Evolutionary conservation across 2,329 filamentous ascomycete species (phyloP).

Genomic region (Fusarium stilboides): DNA sequence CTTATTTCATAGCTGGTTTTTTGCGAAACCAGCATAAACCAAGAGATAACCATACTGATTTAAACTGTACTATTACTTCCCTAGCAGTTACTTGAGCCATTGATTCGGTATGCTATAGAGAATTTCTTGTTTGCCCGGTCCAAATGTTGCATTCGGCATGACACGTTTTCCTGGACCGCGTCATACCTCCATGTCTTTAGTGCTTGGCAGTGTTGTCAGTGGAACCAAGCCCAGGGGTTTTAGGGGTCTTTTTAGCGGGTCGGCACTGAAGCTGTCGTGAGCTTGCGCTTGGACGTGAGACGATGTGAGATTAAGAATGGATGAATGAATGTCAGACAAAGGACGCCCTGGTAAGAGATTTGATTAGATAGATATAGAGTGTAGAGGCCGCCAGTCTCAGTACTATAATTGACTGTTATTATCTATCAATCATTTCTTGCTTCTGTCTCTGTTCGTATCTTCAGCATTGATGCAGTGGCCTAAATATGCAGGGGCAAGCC

Average conservation of each 20-base stretch:
- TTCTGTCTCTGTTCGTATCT: background rate
- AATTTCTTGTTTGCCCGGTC: slow-evolving; percentile 2
- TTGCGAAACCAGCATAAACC: too few species aligned
- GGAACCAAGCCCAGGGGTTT: slow-evolving; percentile 7
- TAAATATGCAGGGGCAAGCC: slow-evolving; percentile 40
- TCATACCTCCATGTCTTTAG: slow-evolving; percentile 4
- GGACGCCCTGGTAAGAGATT: background rate
- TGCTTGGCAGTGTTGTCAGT: slow-evolving; percentile 26
- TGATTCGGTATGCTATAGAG: background rate
- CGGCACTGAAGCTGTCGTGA: slow-evolving; percentile 27
- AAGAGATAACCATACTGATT: too few species aligned
- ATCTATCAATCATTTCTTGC: background rate
- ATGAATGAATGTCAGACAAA: slow-evolving; percentile 1
- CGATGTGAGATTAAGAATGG: slow-evolving; percentile 3
- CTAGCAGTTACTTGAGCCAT: too few species aligned
- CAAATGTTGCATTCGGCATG: background rate
- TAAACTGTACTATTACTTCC: too few species aligned
- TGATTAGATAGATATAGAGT: background rate
- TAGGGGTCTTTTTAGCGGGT: slow-evolving; percentile 23
- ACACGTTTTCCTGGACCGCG: slow-evolving; percentile 8
- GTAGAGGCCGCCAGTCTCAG: background rate
- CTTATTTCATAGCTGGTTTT: too few species aligned
- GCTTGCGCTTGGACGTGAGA: slow-evolving; percentile 15
- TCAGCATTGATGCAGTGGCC: background rate
- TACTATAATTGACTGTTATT: background rate